phyloP scores from a whole-genome alignment of 805 yeast genomes.

The Jamesozyma hellenica region DNA sequence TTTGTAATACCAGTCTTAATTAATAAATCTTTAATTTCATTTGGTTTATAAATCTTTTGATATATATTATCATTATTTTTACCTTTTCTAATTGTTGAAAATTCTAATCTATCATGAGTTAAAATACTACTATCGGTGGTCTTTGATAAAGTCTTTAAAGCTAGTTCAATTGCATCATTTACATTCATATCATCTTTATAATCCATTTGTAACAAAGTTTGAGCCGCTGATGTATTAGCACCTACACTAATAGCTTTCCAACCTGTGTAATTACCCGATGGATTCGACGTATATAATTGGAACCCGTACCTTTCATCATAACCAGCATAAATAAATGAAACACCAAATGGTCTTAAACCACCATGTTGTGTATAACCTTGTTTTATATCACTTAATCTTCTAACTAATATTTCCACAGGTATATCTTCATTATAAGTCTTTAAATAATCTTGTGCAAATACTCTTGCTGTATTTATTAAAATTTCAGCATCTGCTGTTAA shows the following conservation, averaged over 20 bases:
- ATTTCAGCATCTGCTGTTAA: slow-evolving; percentile 95
- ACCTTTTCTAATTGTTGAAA: slow-evolving; percentile 61
- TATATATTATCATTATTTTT: slow-evolving; percentile 42
- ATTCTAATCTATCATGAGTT: slow-evolving; percentile 84
- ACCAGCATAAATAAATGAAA: slow-evolving; percentile 91
- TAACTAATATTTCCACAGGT: slow-evolving; percentile 86
- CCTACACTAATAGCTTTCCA: slow-evolving; percentile 98
- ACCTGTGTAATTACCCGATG: slow-evolving; percentile 94
- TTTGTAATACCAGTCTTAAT: slow-evolving; percentile 60
- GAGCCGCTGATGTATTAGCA: slow-evolving; percentile 92
- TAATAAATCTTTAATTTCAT: slow-evolving; percentile 64
- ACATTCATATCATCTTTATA: slow-evolving; percentile 71
- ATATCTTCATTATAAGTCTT: slow-evolving; percentile 84
- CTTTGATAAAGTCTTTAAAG: slow-evolving; percentile 83
- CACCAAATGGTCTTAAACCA: slow-evolving; percentile 97
- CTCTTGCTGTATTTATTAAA: slow-evolving; percentile 78
- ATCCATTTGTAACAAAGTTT: slow-evolving; percentile 89
- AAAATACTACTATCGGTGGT: slow-evolving; percentile 85
- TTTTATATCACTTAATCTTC: slow-evolving; percentile 81
- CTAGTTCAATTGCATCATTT: slow-evolving; percentile 74
- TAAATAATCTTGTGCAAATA: slow-evolving; percentile 72
- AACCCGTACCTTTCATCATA: slow-evolving; percentile 81
- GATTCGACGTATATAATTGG: slow-evolving; percentile 90
- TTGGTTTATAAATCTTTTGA: slow-evolving; percentile 71
- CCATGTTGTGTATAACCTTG: slow-evolving; percentile 99